Evolutionary conservation across 441 rosid genomes (phyloP).

Genomic region (Bruguiera hainesii): DNA sequence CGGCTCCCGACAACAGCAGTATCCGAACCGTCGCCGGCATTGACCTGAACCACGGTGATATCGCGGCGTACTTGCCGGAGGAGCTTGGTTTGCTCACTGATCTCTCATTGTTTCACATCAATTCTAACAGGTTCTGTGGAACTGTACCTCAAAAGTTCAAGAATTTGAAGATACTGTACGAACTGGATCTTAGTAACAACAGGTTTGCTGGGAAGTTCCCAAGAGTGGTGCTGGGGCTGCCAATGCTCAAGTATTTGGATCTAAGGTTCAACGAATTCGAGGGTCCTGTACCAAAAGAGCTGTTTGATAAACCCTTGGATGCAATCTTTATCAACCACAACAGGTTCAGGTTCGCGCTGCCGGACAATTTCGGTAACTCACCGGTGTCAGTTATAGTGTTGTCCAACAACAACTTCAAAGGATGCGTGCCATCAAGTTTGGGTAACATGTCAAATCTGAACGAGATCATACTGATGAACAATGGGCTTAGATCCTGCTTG

Average conservation of each 20-base stretch:
- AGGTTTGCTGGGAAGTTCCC: conserved; percentile 88
- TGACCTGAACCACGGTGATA: conserved; percentile 90
- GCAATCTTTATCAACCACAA: conserved; percentile 90
- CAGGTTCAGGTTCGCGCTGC: conserved; percentile 73
- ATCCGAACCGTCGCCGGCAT: conserved; percentile 84
- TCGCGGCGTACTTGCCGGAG: conserved; percentile 86
- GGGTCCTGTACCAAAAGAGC: conserved; percentile 71
- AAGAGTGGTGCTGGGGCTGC: conserved; percentile 54
- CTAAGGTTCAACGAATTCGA: conserved; percentile 92
- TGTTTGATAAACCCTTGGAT: conserved; percentile 73
- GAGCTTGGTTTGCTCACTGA: conserved; percentile 82
- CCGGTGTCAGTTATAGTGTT: conserved; percentile 89
- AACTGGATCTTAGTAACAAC: conserved; percentile 94
- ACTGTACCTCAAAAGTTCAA: conserved; percentile 67
- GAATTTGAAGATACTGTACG: conserved; percentile 51
- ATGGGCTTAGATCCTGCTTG: conserved; percentile 70
- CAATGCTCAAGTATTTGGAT: conserved; percentile 77
- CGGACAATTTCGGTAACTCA: conserved; percentile 81
- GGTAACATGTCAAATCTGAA: conserved; percentile 85
- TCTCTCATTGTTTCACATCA: conserved; percentile 91
- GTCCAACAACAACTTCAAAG: conserved; percentile 79
- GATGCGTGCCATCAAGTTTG: conserved; percentile 79
- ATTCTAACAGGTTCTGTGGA: conserved; percentile 86
- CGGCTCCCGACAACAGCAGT: conserved; percentile 50
- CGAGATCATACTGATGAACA: conserved; percentile 76